Conservation (phyloP, 305 asterid species). For the Nicotiana rustica region DNA sequence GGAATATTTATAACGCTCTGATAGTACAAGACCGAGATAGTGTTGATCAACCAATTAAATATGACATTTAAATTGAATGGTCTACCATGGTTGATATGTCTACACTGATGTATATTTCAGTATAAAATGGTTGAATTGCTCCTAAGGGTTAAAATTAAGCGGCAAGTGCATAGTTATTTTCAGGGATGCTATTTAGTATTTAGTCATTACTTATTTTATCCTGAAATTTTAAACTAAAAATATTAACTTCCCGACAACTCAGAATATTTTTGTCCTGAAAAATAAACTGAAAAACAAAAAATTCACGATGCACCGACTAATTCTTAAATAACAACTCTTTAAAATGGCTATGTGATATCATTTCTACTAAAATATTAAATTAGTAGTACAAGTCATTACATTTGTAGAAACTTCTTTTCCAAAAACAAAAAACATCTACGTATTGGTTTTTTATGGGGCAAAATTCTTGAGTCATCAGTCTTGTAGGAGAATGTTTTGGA, state of each 20-base stretch:
- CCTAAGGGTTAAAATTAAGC: not conserved
- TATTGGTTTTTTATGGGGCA: not conserved
- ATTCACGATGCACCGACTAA: too few species aligned
- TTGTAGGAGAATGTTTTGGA: not conserved
- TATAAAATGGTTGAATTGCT: not conserved
- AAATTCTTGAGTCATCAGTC: not conserved
- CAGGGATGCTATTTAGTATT: too few species aligned
- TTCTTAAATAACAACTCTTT: too few species aligned
- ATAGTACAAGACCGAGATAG: too few species aligned
- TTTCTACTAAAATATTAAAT: not conserved
- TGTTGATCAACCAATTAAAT: not conserved
- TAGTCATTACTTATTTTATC: too few species aligned
- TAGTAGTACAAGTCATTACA: not conserved
- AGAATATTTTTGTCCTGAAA: too few species aligned
- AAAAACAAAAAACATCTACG: not conserved
- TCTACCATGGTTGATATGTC: not conserved
- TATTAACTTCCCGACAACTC: too few species aligned
- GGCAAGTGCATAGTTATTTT: too few species aligned
- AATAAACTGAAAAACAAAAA: too few species aligned
- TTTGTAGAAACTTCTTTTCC: not conserved
- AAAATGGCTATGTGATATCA: too few species aligned
- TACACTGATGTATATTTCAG: not conserved
- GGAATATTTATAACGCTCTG: too few species aligned
- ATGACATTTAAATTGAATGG: not conserved
- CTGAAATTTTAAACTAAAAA: too few species aligned